These are phyloP conservation scores for Capronia coronata DNA, from an alignment of 2,329 filamentous ascomycete genomes.

Conservation along the genomic window DNA sequence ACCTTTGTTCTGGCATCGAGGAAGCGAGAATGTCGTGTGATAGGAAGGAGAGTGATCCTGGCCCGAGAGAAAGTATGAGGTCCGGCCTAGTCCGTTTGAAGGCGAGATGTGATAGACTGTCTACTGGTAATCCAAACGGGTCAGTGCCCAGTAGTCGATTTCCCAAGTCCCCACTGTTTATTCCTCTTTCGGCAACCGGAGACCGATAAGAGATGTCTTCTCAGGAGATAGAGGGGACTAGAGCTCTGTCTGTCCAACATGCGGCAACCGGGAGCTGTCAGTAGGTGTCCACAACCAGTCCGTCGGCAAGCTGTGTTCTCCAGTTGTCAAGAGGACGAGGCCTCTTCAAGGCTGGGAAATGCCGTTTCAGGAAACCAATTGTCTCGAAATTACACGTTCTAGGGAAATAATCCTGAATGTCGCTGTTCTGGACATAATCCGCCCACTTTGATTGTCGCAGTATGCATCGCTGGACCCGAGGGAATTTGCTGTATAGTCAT, in stretches of 20 bases:
- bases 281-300: background rate
- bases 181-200: constrained; percentile 3
- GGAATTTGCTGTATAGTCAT: background rate
- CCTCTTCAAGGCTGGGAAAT: background rate
- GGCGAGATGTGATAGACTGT: no score
- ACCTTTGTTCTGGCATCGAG: background rate
- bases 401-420: background rate
- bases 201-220: background rate
- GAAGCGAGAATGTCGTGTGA: background rate
- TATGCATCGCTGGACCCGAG: background rate
- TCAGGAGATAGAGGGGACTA: background rate
- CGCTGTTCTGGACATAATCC: background rate
- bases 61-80: no score
- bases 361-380: background rate
- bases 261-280: background rate
- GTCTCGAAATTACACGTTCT: background rate
- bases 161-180: background rate
- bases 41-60: background rate
- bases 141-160: background rate
- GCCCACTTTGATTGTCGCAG: background rate
- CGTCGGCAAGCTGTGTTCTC: background rate
- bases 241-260: background rate
- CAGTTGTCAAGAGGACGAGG: background rate
- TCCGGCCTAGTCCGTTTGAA: no score
- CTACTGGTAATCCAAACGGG: no score